A percentile compares a stretch with the other conserved stretches of the same genome.
These are phyloP conservation scores for Ceratocystis cacaofunesta DNA, from an alignment of 2,329 filamentous ascomycete genomes.

Conservation along the genomic window DNA sequence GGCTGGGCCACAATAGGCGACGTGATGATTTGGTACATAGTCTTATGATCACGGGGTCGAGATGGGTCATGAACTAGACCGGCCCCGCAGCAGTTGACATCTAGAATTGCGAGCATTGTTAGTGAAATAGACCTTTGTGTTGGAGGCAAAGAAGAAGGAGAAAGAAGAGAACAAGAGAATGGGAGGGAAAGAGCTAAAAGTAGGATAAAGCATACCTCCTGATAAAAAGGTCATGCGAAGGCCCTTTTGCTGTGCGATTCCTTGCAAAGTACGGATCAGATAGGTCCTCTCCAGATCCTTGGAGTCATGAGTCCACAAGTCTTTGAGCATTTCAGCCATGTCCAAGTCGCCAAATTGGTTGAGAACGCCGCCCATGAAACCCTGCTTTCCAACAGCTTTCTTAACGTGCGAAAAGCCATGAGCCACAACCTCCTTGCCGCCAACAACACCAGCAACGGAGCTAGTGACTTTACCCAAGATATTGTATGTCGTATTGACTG, in stretches of 20 bases:
- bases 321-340: slow-evolving; percentile 80
- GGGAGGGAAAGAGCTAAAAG: no score
- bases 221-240: slow-evolving; percentile 95
- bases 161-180: background rate
- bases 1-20: slow-evolving; percentile 85
- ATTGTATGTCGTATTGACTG: slow-evolving; percentile 92
- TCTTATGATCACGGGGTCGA: slow-evolving; percentile 88
- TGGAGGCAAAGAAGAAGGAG: background rate
- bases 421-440: slow-evolving; percentile 81
- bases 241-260: slow-evolving; percentile 87
- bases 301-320: slow-evolving; percentile 96
- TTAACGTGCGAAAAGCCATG: slow-evolving; percentile 92
- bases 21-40: slow-evolving; percentile 97
- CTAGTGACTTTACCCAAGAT: slow-evolving; percentile 88
- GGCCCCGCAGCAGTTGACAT: slow-evolving; percentile 80
- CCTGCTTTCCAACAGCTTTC: slow-evolving; percentile 87
- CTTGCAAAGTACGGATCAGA: slow-evolving; percentile 85
- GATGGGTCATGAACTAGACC: slow-evolving; percentile 88
- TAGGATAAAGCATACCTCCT: slow-evolving; percentile 42
- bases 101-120: slow-evolving; percentile 27
- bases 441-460: slow-evolving; percentile 87
- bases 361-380: slow-evolving; percentile 87
- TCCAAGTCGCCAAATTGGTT: slow-evolving; percentile 96
- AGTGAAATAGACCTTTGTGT: background rate
- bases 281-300: slow-evolving; percentile 97